These are phyloP conservation scores for Blastocystis sp. DNA, from an alignment of 352 stramenopile genomes.

Conservation along the genomic window DNA sequence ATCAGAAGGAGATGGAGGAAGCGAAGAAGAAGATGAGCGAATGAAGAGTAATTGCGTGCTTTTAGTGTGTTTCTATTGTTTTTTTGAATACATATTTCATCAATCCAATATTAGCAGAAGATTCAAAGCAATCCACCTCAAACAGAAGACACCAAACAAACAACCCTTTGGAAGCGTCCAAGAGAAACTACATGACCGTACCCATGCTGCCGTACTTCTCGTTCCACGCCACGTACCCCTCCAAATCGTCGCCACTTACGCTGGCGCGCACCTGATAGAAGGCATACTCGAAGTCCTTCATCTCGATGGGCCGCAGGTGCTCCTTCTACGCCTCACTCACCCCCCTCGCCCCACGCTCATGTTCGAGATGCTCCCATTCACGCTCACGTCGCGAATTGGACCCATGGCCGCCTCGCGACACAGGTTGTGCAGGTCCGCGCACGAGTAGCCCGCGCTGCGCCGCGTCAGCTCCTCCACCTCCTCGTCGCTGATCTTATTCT, in stretches of 20 bases:
- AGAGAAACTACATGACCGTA: conserved; percentile 73
- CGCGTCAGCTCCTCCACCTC: conserved; percentile 77
- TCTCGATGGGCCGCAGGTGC: conserved; percentile 87
- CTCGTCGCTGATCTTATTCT: conserved; percentile 80
- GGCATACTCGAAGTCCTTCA: conserved; percentile 89
- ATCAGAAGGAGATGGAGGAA: background rate
- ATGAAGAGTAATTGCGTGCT: background rate
- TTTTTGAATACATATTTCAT: too few relatives aligned
- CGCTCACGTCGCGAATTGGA: conserved; percentile 81
- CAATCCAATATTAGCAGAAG: too few relatives aligned
- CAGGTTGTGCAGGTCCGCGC: conserved; percentile 91
- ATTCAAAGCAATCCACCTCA: too few relatives aligned
- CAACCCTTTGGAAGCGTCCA: background rate
- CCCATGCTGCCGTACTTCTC: conserved; percentile 82
- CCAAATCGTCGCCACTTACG: conserved; percentile 87
- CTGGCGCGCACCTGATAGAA: conserved; percentile 87
- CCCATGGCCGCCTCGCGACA: conserved; percentile 95
- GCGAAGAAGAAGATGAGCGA: background rate
- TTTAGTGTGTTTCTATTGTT: too few relatives aligned
- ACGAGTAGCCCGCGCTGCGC: conserved; percentile 85
- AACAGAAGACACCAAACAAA: conserved; percentile 5
- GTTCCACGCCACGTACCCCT: conserved; percentile 87
- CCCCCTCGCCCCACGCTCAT: conserved; percentile 76
- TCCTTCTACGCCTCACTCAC: background rate
- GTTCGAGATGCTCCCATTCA: conserved; percentile 79